Evolutionary conservation across 805 yeast genomes (phyloP), one percentile per base, ranked within the genome.

Genomic region (Kazachstania taianensis): DNA sequence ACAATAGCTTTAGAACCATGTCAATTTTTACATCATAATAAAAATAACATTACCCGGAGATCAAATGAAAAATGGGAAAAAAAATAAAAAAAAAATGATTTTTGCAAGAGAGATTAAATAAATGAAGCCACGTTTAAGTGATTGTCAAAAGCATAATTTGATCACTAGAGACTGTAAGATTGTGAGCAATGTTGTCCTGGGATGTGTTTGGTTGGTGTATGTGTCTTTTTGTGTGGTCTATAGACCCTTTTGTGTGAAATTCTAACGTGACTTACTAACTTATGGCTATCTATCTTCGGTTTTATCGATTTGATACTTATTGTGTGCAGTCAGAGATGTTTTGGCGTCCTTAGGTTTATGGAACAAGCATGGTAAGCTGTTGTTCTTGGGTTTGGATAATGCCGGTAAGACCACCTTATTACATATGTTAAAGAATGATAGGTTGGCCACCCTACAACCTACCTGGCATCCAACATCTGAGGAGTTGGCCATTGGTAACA

Each of bases 401-500:
- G 98, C 98, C 31, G 98, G 98, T 58, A 92, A 92, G 65, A 89
- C 98, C 37, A 84, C 94, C 17, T 63, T 82, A 46, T 65, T 82
- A 48, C 92, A 82, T 57, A 82, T 82, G 84, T 66, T 82, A 50
- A 82, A 78, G 67, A 92, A 92, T 58, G 99, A 92, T 65, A 79
- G 99, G 66, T 73, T 92, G 66, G 98, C 99, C 41, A 86, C 96
- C 32, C 73, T 92, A 53, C 95, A 86, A 63, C 98, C 98, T 51
- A 92, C 99, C 20, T 76, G 87, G 63, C 99, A 92, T 62, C 99
- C 99, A 54, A 86, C 99, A 14, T 85, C 96, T 18, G 99, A 92
- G 65, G 99, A 92, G 61, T 73, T 92, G 53, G 87, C 96, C 43
- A 92, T 92, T 52, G 98, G 97, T 49, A 81, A 82, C 50, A 94